phyloP scores from a whole-genome alignment of 2,329 filamentous ascomycete species.

The Coniochaeta hoffmannii region DNA sequence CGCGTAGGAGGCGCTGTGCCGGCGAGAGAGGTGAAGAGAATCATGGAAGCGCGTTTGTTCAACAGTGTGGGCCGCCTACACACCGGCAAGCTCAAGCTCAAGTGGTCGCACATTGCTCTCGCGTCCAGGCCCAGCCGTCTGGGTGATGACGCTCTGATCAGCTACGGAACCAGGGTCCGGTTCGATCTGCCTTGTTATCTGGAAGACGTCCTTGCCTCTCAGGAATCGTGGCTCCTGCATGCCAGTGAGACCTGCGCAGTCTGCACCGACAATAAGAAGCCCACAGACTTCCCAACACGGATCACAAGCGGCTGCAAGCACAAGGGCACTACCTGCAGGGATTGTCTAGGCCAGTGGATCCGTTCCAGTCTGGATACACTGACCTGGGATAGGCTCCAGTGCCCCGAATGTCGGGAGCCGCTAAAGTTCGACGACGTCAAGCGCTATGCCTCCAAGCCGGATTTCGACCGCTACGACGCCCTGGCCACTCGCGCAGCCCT shows the following conservation, averaged over 20 bases:
- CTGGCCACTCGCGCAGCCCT: conserved; percentile 24
- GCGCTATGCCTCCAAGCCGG: conserved; percentile 16
- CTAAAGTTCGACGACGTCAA: conserved; percentile 23
- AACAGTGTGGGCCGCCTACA: conserved; percentile 5
- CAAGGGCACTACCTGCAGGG: conserved; percentile 20
- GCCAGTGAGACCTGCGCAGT: conserved; percentile 21
- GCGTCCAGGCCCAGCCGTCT: conserved; percentile 6
- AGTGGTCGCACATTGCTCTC: conserved; percentile 7
- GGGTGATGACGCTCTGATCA: conserved; percentile 8
- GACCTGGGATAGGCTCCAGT: conserved; percentile 25
- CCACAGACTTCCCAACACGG: conserved; percentile 23
- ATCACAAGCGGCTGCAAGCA: conserved; percentile 21
- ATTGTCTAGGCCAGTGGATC: conserved; percentile 26
- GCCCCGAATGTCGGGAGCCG: conserved; percentile 24
- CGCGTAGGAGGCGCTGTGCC: neutral
- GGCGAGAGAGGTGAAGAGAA: conserved; percentile 5
- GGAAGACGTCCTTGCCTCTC: conserved; percentile 19
- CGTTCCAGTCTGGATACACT: conserved; percentile 19
- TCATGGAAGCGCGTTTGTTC: conserved; percentile 10
- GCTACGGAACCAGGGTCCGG: conserved; percentile 19
- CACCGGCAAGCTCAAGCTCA: neutral
- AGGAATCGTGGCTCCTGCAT: conserved; percentile 25
- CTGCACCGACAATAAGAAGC: conserved; percentile 25
- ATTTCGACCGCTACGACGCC: conserved; percentile 27
- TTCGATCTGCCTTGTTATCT: conserved; percentile 20